Base-by-base conservation (phyloP, 2,329 filamentous ascomycete genomes). In the Anisogramma anomala region DNA sequence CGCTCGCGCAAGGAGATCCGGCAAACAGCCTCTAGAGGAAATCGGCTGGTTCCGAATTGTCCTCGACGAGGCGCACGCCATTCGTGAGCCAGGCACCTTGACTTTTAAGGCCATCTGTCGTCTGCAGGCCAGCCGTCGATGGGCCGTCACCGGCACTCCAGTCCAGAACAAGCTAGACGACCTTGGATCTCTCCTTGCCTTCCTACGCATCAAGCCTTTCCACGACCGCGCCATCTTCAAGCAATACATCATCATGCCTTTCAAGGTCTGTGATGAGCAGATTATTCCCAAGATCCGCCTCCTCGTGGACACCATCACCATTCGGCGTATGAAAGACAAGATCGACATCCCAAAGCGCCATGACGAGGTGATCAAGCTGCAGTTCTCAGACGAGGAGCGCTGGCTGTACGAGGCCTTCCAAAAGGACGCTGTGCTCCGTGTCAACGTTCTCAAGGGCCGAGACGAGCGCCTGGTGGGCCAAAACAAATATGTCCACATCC, bases 111-210 rank as follows among this genome's bases (percentile, higher is more conserved):
- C 85, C 3, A 84, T 91, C 15, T 88, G 86, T 49, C 74, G 77
- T 15, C 67, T 96, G 3, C 72, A 83, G 46, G 84, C 87, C 2
- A 74, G 84, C 54, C 77, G 88, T 23, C 80, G 88, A 25, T 98
- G 91, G 91, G 89, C 88, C 3, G 85, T 96, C n/a, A 96, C 91
- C 0, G 91, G 89, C 41, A 96, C 91, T 0, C 91, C 88, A 0
- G 84, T 96, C 7, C 89, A 96, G 60, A 98, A 98, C 55, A 80
- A 84, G 3, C 70, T 96, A 2, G 87, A 93, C 49, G 91, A 98
- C 57, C 70, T 96, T 17, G 84, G 85, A 11, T 84, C 89, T 1
- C 67, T 96, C 3, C 78, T 94, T 44, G 84, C 81, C 23, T 96
- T 96, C 55, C 66, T 96, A 31, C 78, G 83, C 11, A 67, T 96